A percentile compares a stretch with the other conserved stretches of the same genome.
Conservation (phyloP, 805 yeast species). For the Isabelozyma gotoi region DNA sequence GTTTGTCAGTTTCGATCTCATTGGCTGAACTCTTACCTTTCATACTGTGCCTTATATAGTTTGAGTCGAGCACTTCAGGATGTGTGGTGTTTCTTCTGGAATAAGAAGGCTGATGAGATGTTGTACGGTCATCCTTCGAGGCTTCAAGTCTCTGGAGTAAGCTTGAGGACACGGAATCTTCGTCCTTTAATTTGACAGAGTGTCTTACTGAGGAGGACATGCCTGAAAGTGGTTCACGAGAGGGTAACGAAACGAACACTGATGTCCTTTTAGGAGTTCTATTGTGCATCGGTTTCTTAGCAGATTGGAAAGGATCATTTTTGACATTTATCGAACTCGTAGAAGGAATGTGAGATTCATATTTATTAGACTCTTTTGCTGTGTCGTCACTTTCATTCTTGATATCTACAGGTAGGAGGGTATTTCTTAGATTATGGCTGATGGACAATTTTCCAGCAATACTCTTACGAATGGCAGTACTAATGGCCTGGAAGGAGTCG, state of each 20-base stretch:
- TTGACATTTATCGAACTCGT: background rate
- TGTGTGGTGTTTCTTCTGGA: background rate
- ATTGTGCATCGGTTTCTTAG: background rate
- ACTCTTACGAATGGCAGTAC: conserved; percentile 46
- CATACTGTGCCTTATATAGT: conserved; percentile 3
- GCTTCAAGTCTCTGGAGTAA: background rate
- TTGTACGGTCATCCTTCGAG: background rate
- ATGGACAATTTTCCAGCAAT: conserved; percentile 30
- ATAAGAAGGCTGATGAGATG: background rate
- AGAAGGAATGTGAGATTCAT: background rate
- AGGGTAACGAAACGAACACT: conserved; percentile 35
- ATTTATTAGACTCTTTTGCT: background rate
- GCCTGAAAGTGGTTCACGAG: conserved; percentile 35
- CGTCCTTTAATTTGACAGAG: background rate
- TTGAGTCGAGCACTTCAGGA: conserved; percentile 2
- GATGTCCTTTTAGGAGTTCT: conserved; percentile 34
- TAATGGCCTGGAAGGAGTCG: conserved; percentile 48
- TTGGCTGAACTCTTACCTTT: too few relatives aligned
- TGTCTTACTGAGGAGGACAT: background rate
- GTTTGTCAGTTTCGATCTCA: too few relatives aligned
- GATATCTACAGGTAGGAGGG: conserved; percentile 11
- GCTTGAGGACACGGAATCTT: background rate
- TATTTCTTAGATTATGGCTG: conserved; percentile 2
- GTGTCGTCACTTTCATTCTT: conserved; percentile 3
- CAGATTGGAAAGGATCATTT: background rate